Evolutionary conservation across 225 moss, liverwort and hornwort genomes (phyloP), one percentile per base, ranked within the genome.

Genomic region (Climacium dendroides): DNA sequence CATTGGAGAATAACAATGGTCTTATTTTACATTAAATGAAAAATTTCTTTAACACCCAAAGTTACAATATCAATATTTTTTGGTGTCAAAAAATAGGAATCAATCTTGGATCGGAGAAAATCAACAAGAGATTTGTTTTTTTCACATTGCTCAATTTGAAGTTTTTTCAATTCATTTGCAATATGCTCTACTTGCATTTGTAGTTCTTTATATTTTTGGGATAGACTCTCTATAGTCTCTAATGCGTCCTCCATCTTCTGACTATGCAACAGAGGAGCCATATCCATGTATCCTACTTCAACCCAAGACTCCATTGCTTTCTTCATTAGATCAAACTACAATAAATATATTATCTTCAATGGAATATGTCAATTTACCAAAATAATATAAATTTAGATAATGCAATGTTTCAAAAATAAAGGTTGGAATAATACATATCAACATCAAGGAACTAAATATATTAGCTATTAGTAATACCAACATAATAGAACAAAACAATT

Each of bases 1-100:
- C 25, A 16, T 16, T 50, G 2, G 2, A 0, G 1, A 7, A 25
- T 1, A 35, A 3, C 3, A 30, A 35, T 65, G 3, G 8, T 17
- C 4, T 1, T 16, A 5, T 16, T 65, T 52, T 62, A 85, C 37
- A 85, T 85, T 7, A 85, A 45, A 50, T 61, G 28, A 26, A 74
- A 85, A 50, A 85, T 15, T 52, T 85, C 62, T 5, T 75, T 35
- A 4, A 75, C 62, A 62, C 62, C 85, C 1, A 85, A 4, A 52
- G 62, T 75, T 15, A 74, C 62, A 10, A 0, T 28, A 22, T 85
- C 39, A n/a, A 2, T 7, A 19, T 20, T 1, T 15, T 6, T 63
- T 62, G 28, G 61, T 62, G 61, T 62, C 7, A 14, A 35, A 75
- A 61, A 0, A 75, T 13, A 48, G 1, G 62, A 50, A 4, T 62